Percentiles rank a stretch among this genome's conserved stretches.
These are phyloP conservation scores for Pseudomassariella vexata DNA, from an alignment of 2,329 filamentous ascomycete genomes.

Conservation along the genomic window DNA sequence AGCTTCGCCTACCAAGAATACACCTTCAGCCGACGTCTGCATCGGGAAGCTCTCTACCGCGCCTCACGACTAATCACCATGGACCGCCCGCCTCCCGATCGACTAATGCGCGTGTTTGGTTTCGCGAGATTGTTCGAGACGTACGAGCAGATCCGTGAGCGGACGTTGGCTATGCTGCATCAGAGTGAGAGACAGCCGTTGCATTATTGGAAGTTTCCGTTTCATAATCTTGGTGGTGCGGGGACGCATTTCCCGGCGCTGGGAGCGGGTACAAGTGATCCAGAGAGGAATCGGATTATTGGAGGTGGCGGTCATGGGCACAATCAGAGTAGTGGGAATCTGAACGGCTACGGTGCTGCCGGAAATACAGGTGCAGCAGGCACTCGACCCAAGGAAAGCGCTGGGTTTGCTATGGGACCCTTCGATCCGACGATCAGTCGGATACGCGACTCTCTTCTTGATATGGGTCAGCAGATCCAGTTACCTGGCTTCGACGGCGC, in stretches of 20 bases:
- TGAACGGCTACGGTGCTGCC: too few species aligned
- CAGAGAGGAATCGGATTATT: slow-evolving; percentile 4
- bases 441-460: slow-evolving; percentile 36
- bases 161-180: slow-evolving; percentile 28
- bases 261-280: slow-evolving; percentile 18
- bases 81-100: slow-evolving; percentile 39
- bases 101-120: slow-evolving; percentile 56
- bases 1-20: slow-evolving; percentile 59
- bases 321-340: too few species aligned
- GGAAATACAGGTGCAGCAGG: too few species aligned
- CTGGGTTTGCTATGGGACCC: slow-evolving; percentile 41
- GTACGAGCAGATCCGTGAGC: slow-evolving; percentile 38
- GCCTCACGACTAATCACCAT: slow-evolving; percentile 53
- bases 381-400: slow-evolving; percentile 16
- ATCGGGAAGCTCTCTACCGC: slow-evolving; percentile 58
- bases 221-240: slow-evolving; percentile 60
- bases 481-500: slow-evolving; percentile 63
- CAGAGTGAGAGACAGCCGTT: slow-evolving; percentile 36
- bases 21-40: slow-evolving; percentile 65
- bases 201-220: slow-evolving; percentile 53
- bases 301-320: neutral
- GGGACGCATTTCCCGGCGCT: slow-evolving; percentile 56
- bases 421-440: slow-evolving; percentile 34
- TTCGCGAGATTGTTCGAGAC: slow-evolving; percentile 61
- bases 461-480: slow-evolving; percentile 43